Base-by-base conservation (phyloP, 225 moss, liverwort and hornwort genomes). In the Polytrichum commune region DNA sequence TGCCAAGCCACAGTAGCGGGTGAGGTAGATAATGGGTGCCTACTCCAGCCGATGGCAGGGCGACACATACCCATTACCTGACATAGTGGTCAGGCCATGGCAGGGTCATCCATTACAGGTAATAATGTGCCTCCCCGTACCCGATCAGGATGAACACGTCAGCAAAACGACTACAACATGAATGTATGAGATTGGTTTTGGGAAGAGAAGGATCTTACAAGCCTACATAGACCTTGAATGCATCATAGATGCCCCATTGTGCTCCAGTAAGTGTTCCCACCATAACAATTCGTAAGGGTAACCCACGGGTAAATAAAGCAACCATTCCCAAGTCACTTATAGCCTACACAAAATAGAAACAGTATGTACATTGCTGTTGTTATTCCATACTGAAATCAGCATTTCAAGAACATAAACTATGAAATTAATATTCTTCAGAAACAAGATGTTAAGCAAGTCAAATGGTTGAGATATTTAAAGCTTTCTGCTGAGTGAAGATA, bases 221-320 rank as follows among this genome's bases (percentile, higher is more conserved):
- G 74, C 86, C 86, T 20, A 89, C 32, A 9, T 69, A 86, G 75
- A 89, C 81, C 74, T 89, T 89, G 65, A 89, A 85, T 56, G 83
- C 83, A 75, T 89, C 81, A 5, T 97, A 97, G 0, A 97, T 91
- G 27, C 92, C 93, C 96, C 93, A 97, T 80, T 97, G 96, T 0
- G 90, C 93, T 80, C 92, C 91, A 6, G 92, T 97, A 7, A 96
- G 86, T 20, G 96, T 96, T 53, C 96, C 93, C 75, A 97, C 75
- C 93, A 97, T 97, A 0, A 97, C 63, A 55, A 97, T 93, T 64
- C 88, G 85, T 22, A 97, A 60, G 35, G 92, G 93, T 54, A 97
- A 83, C 56, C 96, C 96, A 65, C 91, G 83, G 22, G 93, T 93
- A 72, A 97, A 92, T 67, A 93, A 80, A 6, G 90, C 83, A 18